Evolutionary conservation across 495 filamentous ascomycete genomes (phyloP).

Genomic region (Thozetella sp.): DNA sequence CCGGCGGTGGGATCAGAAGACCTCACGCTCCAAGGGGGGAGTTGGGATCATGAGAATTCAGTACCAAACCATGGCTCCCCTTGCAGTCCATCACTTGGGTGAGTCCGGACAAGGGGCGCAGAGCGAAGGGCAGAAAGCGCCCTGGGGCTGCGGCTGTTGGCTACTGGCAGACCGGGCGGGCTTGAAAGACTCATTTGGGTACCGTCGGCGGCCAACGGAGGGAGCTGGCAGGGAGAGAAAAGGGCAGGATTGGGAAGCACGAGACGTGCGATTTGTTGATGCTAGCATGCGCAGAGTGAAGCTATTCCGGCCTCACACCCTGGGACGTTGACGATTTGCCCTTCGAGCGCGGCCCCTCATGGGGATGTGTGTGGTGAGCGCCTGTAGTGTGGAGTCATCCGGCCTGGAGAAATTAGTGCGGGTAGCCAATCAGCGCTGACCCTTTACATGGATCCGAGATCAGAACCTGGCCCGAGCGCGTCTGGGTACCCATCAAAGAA

Average conservation of each 20-base stretch:
- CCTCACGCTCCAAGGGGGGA: neutral
- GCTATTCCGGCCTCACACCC: neutral
- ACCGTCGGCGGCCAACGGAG: neutral
- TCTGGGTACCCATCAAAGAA: neutral
- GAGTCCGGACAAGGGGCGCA: neutral
- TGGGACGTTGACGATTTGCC: neutral
- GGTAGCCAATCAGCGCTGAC: neutral
- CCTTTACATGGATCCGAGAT: neutral
- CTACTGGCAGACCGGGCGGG: neutral
- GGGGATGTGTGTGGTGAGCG: neutral
- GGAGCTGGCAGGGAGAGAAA: neutral
- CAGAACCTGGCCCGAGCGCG: neutral
- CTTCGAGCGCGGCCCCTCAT: conserved; percentile 1
- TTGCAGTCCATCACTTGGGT: conserved; percentile 1
- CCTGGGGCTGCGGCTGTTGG: conserved; percentile 1
- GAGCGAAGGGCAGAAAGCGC: neutral
- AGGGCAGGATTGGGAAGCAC: neutral
- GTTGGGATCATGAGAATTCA: neutral
- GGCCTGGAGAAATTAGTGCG: neutral
- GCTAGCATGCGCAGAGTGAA: neutral
- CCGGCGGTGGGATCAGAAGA: neutral
- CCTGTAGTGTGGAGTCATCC: conserved; percentile 1
- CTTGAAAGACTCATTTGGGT: neutral
- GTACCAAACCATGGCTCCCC: neutral
- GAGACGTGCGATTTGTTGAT: neutral